Evolutionary conservation across 2,329 filamentous ascomycete genomes (phyloP).

Genomic region (Biscogniauxia marginata): DNA sequence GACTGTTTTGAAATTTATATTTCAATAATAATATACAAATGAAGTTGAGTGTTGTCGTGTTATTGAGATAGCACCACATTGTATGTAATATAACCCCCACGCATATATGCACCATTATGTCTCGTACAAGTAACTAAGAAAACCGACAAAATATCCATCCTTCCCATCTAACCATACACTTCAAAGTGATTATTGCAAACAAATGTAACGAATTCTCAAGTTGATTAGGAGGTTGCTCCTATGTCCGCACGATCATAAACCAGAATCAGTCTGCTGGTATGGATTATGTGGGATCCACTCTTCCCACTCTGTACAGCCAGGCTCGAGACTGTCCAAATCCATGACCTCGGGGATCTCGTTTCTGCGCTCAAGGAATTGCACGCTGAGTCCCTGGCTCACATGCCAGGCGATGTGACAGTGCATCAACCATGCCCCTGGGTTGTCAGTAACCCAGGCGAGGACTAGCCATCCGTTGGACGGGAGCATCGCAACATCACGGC

Average conservation of each 20-base stretch:
- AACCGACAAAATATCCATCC: too few species aligned
- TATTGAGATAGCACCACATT: too few species aligned
- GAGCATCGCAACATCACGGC: slow-evolving; percentile 47
- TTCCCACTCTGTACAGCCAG: slow-evolving; percentile 2
- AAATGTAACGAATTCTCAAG: too few species aligned
- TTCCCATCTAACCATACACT: too few species aligned
- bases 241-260: slow-evolving; percentile 4
- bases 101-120: too few species aligned
- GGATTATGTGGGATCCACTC: slow-evolving; percentile 3
- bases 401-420: slow-evolving; percentile 14
- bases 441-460: slow-evolving; percentile 46
- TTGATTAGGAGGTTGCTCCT: neutral
- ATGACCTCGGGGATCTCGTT: neutral
- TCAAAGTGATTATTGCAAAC: too few species aligned
- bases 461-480: slow-evolving; percentile 44
- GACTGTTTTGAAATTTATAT: too few species aligned
- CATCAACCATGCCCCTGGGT: slow-evolving; percentile 45
- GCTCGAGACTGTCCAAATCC: slow-evolving; percentile 4
- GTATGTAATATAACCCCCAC: too few species aligned
- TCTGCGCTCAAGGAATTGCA: slow-evolving; percentile 11
- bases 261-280: slow-evolving; percentile 5
- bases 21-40: too few species aligned
- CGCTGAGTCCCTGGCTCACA: slow-evolving; percentile 11
- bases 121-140: too few species aligned
- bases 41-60: too few species aligned